These are phyloP conservation scores for Malus sieversii DNA, from an alignment of 306 rosid species.

Conservation along the genomic window DNA sequence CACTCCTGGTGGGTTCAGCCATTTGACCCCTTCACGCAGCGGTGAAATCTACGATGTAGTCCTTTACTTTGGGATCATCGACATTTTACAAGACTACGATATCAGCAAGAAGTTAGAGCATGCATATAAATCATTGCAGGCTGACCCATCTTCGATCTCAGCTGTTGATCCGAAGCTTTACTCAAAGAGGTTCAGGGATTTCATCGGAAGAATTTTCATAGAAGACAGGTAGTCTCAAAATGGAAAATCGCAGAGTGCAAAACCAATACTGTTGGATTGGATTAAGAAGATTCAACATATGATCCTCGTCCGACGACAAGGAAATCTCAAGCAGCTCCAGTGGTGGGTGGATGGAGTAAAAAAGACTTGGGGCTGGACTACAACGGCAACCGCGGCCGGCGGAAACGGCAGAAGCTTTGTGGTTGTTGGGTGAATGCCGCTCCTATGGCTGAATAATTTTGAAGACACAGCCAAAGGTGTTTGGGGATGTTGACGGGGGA, in stretches of 20 bases:
- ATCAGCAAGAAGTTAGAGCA: conserved; percentile 94
- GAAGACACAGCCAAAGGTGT: conserved; percentile 35
- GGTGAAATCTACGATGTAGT: conserved; percentile 69
- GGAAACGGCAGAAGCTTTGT: neutral
- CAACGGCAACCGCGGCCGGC: neutral
- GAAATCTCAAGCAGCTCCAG: neutral
- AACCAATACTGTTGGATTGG: conserved; percentile 10
- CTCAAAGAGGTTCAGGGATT: conserved; percentile 87
- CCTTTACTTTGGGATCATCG: conserved; percentile 85
- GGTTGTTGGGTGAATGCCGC: conserved; percentile 1
- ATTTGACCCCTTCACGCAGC: conserved; percentile 55
- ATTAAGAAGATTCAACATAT: conserved; percentile 9
- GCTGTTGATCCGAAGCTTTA: conserved; percentile 98
- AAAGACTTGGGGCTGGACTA: conserved; percentile 5
- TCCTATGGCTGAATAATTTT: conserved; percentile 44
- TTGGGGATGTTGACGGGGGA: conserved; percentile 23
- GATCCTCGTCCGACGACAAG: neutral
- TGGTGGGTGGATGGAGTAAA: neutral
- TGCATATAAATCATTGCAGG: conserved; percentile 90
- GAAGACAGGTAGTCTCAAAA: conserved; percentile 54
- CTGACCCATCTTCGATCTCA: conserved; percentile 74
- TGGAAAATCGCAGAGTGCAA: neutral
- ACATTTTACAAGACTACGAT: conserved; percentile 91
- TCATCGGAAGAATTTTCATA: conserved; percentile 67
- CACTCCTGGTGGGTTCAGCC: conserved; percentile 52